A percentile compares a stretch with the other conserved stretches of the same genome.
phyloP scores from a whole-genome alignment of 1,284 basidiomycete genomes.

The Ustilago crameri region DNA sequence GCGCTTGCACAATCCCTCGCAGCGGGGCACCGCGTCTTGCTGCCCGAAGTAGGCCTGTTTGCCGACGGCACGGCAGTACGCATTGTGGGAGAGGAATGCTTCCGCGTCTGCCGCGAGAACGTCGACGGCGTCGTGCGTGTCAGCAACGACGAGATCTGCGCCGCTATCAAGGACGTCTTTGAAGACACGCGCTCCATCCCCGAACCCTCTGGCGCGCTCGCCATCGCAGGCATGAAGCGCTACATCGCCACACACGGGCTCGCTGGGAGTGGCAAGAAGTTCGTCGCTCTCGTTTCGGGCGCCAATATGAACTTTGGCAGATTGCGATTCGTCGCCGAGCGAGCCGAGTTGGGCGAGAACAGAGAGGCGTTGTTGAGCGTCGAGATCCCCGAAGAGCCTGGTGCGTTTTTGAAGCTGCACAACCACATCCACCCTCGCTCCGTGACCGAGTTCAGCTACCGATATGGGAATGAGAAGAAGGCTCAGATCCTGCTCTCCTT shows the following conservation, averaged over 20 bases:
- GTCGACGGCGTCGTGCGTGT: conserved; percentile 88
- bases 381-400: conserved; percentile 89
- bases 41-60: conserved; percentile 94
- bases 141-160: conserved; percentile 96
- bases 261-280: conserved; percentile 82
- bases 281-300: conserved; percentile 90
- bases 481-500: conserved; percentile 93
- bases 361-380: conserved; percentile 92
- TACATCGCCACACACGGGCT: conserved; percentile 85
- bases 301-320: conserved; percentile 99
- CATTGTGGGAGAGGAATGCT: conserved; percentile 92
- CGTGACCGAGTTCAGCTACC: conserved; percentile 97
- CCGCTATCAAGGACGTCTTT: conserved; percentile 98
- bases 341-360: conserved; percentile 95
- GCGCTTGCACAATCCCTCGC: conserved; percentile 81
- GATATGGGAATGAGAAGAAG: conserved; percentile 72
- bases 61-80: conserved; percentile 99
- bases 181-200: conserved; percentile 75
- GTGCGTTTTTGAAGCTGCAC: conserved; percentile 90
- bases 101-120: conserved; percentile 86
- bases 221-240: conserved; percentile 89
- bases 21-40: conserved; percentile 78
- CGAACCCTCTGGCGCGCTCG: conserved; percentile 95
- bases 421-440: conserved; percentile 87
- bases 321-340: conserved; percentile 94